Base-by-base conservation (phyloP, 352 stramenopile species). In the Globisporangium iwayamae region DNA sequence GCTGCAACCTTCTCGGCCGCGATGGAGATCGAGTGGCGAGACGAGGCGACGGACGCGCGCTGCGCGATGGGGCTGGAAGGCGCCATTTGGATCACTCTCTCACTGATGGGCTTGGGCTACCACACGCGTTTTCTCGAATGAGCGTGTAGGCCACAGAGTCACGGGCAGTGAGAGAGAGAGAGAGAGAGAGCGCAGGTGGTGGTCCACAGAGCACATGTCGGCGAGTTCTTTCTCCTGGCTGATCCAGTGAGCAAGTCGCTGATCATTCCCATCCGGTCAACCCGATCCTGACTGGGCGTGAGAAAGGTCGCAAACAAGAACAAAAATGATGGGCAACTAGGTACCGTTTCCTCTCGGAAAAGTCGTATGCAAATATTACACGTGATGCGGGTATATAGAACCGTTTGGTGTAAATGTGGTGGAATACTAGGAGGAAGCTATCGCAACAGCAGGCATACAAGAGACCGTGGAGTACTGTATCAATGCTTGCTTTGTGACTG, bases 1-100 rank as follows among this genome's bases (percentile, higher is more conserved):
- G 54, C 54, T 14, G 16, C 34, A 1, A 16, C 14, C 32, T 65
- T 57, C 16, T 50, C 47, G 30, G 41, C 32, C 2, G 38, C 18
- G 59, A 65, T n/a, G 8, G 59, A 65, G 47, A 58, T 51, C 9
- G 59, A 65, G 36, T 50, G 34, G 28, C 48, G 59, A 32, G 47
- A 65, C 16, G 22, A 25, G 8, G 28, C n/a, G 32, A 36, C 32
- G n/a, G 58, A 64, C 46, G 47, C 20, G 20, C 58, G 58, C 22
- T 64, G 58, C 59, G 48, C 25, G 48, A 58, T 36, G 2, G 59
- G 59, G 46, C 45, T 63, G 57, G 57, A 36, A 8, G 30, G 9
- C 16, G 57, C 30, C 57, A 63, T 63, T 41, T 30, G 11, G 32
- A 18, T 16, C 50, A 25, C 32, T 32, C 13, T 14, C 8, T 25